phyloP scores from a whole-genome alignment of 176 grass and related monocot genomes.

The Cenchrus americanus region DNA sequence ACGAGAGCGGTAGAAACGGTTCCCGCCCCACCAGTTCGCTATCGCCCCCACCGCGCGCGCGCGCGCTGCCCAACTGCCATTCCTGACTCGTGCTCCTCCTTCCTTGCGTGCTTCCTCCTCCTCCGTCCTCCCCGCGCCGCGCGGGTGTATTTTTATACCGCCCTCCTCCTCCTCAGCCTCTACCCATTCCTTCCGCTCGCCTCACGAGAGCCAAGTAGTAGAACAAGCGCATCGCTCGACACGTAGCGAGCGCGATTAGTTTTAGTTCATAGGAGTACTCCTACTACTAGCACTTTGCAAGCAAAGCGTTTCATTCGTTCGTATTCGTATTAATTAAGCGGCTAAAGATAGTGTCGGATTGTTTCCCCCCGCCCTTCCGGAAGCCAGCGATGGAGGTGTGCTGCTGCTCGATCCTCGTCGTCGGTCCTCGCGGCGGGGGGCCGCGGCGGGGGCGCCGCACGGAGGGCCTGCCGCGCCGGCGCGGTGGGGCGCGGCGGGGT shows the following conservation, averaged over 20 bases:
- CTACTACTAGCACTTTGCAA: no score
- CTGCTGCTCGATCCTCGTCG: conserved; percentile 55
- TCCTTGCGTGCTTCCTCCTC: conserved; percentile 57
- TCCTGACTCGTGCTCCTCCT: conserved; percentile 14
- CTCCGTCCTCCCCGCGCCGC: not conserved
- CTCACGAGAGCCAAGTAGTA: not conserved
- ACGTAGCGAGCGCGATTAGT: not conserved
- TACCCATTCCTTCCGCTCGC: not conserved
- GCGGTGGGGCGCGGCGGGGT: conserved; percentile 29
- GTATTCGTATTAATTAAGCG: not conserved
- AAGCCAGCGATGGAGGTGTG: conserved; percentile 49
- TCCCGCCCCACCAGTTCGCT: conserved; percentile 21
- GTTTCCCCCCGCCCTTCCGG: not conserved
- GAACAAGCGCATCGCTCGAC: not conserved
- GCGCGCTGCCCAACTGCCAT: not conserved
- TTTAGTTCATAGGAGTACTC: no score
- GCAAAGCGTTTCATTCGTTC: not conserved
- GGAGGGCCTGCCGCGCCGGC: conserved; percentile 23
- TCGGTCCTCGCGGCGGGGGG: conserved; percentile 9
- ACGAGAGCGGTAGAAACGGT: conserved; percentile 1
- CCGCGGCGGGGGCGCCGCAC: not conserved
- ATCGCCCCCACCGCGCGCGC: conserved; percentile 17
- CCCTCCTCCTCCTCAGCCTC: not conserved
- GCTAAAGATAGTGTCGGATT: not conserved
- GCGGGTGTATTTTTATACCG: conserved; percentile 36